Evolutionary conservation across 768 basidiomycete species (phyloP).

Genomic region (Russula compacta): DNA sequence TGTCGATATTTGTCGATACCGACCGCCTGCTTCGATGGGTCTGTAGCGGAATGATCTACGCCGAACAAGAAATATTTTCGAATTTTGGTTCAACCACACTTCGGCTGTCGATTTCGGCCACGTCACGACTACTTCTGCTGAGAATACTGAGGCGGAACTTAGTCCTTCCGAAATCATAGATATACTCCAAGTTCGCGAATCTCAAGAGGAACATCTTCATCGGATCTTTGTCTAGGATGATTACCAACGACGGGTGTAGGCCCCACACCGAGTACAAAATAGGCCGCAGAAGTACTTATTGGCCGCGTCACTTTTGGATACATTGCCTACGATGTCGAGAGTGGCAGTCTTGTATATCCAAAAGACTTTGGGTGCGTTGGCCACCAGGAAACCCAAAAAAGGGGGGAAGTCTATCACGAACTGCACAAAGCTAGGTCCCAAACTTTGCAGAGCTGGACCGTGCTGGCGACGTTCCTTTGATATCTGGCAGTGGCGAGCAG

Average conservation of each 20-base stretch:
- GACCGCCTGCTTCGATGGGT: not conserved
- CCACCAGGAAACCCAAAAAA: too few species aligned
- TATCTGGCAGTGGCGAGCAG: not conserved
- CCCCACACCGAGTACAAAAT: too few species aligned
- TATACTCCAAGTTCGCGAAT: too few species aligned
- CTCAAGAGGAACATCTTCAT: not conserved
- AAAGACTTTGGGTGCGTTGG: not conserved
- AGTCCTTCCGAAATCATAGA: too few species aligned
- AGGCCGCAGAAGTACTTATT: too few species aligned
- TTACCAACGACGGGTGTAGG: too few species aligned
- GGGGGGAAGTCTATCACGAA: not conserved
- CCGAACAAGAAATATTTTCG: not conserved
- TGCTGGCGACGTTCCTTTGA: not conserved
- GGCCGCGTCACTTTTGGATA: not conserved
- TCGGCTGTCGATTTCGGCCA: too few species aligned
- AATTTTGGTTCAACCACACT: not conserved
- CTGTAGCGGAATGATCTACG: not conserved
- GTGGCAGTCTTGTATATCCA: not conserved
- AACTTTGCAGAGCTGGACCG: not conserved
- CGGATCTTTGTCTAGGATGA: too few species aligned
- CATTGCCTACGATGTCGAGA: not conserved
- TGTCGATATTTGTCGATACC: not conserved
- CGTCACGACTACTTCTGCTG: too few species aligned
- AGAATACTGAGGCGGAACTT: too few species aligned
- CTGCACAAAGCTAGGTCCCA: not conserved